These are phyloP conservation scores for Fraxinus greggii DNA, from an alignment of 305 asterid species.

Conservation along the genomic window DNA sequence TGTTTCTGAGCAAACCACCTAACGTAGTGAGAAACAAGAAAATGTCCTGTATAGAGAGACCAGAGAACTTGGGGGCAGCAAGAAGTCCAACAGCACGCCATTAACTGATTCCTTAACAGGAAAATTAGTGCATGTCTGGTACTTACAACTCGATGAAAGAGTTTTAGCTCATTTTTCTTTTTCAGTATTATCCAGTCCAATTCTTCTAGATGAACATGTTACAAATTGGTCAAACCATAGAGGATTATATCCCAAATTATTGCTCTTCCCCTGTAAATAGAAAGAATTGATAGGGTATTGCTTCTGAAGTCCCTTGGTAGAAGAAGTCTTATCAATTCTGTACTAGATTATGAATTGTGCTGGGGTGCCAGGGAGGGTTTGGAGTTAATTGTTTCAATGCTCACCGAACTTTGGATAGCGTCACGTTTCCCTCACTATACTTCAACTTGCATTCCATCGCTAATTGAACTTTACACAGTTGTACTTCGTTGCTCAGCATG, in stretches of 20 bases:
- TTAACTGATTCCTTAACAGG: slow-evolving; percentile 28
- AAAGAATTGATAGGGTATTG: neutral
- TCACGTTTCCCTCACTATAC: too few species aligned
- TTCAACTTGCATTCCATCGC: too few species aligned
- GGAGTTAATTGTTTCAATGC: too few species aligned
- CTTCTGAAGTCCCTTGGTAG: neutral
- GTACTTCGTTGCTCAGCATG: too few species aligned
- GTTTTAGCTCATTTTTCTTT: neutral
- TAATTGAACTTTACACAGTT: too few species aligned
- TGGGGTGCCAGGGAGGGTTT: too few species aligned
- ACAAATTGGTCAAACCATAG: neutral
- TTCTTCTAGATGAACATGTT: neutral
- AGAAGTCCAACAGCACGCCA: slow-evolving; percentile 80
- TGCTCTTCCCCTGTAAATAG: neutral
- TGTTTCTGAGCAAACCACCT: slow-evolving; percentile 31
- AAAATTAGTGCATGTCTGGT: neutral
- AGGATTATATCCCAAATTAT: neutral
- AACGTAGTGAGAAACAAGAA: slow-evolving; percentile 38
- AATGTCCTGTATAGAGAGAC: slow-evolving; percentile 52
- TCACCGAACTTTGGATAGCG: too few species aligned
- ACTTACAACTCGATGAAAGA: neutral
- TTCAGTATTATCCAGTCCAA: neutral
- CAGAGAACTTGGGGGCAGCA: slow-evolving; percentile 55
- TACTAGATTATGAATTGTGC: neutral
- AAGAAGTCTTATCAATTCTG: neutral